phyloP scores from a whole-genome alignment of 441 rosid genomes.

The Syzygium malaccense region DNA sequence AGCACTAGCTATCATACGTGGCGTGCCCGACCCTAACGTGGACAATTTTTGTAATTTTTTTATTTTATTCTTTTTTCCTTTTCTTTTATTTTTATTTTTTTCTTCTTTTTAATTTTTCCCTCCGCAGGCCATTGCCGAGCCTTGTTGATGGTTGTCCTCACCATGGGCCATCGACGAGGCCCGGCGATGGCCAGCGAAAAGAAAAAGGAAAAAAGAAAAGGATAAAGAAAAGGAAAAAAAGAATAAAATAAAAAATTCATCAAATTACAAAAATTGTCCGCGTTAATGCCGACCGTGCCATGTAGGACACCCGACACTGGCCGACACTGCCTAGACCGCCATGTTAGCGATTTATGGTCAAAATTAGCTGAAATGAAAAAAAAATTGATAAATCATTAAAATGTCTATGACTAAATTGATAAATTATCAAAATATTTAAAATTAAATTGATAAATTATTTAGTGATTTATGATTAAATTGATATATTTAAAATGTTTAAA shows the following conservation, averaged over 20 bases:
- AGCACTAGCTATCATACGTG: no score
- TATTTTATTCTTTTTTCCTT: no score
- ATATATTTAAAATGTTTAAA: background rate
- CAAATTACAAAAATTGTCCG: accelerated
- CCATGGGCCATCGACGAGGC: no score
- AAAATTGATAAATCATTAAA: background rate
- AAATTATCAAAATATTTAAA: background rate
- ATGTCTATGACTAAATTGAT: accelerated
- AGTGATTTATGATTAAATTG: accelerated
- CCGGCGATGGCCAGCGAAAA: background rate
- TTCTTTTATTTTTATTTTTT: no score
- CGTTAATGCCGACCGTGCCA: accelerated
- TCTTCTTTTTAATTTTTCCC: background rate
- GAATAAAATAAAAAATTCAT: background rate
- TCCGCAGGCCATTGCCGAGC: accelerated
- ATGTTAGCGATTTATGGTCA: accelerated
- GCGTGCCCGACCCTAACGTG: accelerated
- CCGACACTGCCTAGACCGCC: accelerated
- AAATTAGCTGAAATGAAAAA: background rate
- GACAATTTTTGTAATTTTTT: no score
- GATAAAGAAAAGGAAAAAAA: background rate
- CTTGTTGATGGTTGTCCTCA: no score
- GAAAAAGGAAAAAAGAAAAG: background rate
- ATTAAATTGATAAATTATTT: accelerated
- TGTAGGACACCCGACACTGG: accelerated